Evolutionary conservation across 768 basidiomycete genomes (phyloP).

Genomic region (Pleurotus salmoneostramineus): DNA sequence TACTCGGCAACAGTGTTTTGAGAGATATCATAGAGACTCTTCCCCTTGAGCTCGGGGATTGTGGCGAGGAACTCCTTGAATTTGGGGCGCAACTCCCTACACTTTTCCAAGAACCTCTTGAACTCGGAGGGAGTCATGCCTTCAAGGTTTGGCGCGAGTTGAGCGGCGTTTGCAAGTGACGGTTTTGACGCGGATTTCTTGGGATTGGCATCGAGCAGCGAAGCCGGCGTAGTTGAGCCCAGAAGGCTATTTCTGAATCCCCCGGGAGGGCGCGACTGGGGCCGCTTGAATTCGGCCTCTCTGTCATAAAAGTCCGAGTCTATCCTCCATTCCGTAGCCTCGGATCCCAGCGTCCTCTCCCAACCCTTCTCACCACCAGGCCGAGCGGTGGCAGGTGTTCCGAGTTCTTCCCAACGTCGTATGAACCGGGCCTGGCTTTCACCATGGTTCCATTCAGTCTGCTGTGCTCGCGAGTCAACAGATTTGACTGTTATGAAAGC

Average conservation of each 20-base stretch:
- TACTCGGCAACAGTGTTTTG: slow-evolving; percentile 14
- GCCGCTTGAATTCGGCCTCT: slow-evolving; percentile 4
- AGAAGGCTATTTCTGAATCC: background rate
- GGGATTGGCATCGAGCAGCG: slow-evolving; percentile 12
- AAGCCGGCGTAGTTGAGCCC: background rate
- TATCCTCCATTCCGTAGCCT: slow-evolving; percentile 26
- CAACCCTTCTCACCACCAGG: slow-evolving; percentile 26
- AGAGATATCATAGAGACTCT: slow-evolving; percentile 20
- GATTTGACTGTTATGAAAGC: slow-evolving; percentile 62
- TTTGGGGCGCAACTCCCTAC: slow-evolving; percentile 50
- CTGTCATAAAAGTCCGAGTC: slow-evolving; percentile 43
- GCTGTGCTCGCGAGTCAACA: slow-evolving; percentile 71
- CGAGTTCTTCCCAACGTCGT: slow-evolving; percentile 62
- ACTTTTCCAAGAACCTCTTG: slow-evolving; percentile 49
- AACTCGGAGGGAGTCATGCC: slow-evolving; percentile 62
- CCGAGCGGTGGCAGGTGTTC: slow-evolving; percentile 26
- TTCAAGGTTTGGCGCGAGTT: slow-evolving; percentile 47
- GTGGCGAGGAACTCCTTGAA: slow-evolving; percentile 46
- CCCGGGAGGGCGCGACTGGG: background rate
- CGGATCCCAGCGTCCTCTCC: slow-evolving; percentile 33
- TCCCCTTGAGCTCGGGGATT: slow-evolving; percentile 9
- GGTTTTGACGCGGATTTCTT: background rate
- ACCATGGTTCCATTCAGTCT: slow-evolving; percentile 73
- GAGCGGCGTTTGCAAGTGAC: slow-evolving; percentile 1
- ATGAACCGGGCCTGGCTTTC: slow-evolving; percentile 67